Evolutionary conservation across 176 grass and related monocot genomes (phyloP).

Genomic region (Eremochloa ophiuroides): DNA sequence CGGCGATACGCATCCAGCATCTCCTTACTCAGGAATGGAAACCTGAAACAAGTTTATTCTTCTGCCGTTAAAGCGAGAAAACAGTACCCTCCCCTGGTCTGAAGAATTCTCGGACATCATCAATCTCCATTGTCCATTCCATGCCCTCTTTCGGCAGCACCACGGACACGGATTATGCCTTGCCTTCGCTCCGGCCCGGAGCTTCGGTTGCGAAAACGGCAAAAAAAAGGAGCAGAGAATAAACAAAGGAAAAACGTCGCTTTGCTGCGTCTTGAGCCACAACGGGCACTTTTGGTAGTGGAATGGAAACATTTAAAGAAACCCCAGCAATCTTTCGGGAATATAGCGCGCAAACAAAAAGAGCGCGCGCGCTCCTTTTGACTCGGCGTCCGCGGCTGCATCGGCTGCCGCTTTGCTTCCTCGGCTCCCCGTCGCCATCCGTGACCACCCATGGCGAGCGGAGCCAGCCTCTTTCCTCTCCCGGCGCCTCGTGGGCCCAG

Average conservation of each 20-base stretch:
- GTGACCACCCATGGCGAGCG: background rate
- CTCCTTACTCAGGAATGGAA: no score
- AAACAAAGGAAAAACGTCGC: background rate
- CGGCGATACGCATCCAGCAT: no score
- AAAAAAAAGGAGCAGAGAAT: background rate
- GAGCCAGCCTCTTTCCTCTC: background rate
- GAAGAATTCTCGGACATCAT: background rate
- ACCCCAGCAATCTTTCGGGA: background rate
- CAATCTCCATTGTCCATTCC: no score
- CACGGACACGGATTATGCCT: background rate
- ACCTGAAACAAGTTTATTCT: background rate
- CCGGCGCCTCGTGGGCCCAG: background rate
- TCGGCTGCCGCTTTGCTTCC: background rate
- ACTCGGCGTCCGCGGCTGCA: background rate
- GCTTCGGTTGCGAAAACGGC: background rate
- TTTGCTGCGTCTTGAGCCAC: background rate
- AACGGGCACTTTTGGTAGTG: background rate
- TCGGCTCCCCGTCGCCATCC: background rate
- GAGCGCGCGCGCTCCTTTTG: conserved; percentile 12
- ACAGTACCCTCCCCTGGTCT: background rate
- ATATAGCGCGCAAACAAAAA: conserved; percentile 10
- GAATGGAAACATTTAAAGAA: background rate
- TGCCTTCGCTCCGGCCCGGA: background rate
- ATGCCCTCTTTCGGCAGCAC: background rate
- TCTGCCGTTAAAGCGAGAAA: background rate